Percentiles rank a stretch among this genome's conserved stretches.
These are phyloP conservation scores for Zasmidium cellare DNA, from an alignment of 2,329 filamentous ascomycete species.

Conservation along the genomic window DNA sequence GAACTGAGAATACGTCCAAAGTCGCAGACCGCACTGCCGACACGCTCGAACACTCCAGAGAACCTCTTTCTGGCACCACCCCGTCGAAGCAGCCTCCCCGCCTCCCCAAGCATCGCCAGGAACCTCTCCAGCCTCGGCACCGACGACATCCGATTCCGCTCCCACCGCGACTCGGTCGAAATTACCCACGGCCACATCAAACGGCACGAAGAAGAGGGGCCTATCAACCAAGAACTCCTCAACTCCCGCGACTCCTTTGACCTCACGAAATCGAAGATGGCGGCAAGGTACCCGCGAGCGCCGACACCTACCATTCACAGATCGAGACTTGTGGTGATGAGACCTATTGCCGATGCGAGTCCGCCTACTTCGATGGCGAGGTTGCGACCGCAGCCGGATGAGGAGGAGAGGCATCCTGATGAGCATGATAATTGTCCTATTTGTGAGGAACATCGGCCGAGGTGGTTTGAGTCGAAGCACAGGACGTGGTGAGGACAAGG, in stretches of 20 bases:
- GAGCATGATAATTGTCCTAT: conserved; percentile 28
- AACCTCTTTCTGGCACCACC: conserved; percentile 1
- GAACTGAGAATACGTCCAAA: conserved; percentile 11
- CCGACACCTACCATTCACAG: neutral
- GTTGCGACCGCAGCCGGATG: conserved; percentile 4
- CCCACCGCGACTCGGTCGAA: conserved; percentile 34
- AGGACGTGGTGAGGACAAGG: conserved; percentile 4
- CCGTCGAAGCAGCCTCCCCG: conserved; percentile 19
- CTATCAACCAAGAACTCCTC: conserved; percentile 24
- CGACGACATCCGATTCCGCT: conserved; percentile 23
- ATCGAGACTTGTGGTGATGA: conserved; percentile 25
- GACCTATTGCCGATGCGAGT: conserved; percentile 31
- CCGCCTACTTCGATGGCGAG: conserved; percentile 22
- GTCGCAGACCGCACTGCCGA: conserved; percentile 9
- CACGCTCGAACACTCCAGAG: conserved; percentile 5
- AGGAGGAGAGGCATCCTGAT: conserved; percentile 21
- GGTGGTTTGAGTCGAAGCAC: conserved; percentile 21
- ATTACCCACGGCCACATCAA: conserved; percentile 23
- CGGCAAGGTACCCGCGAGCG: conserved; percentile 16
- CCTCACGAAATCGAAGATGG: conserved; percentile 28
- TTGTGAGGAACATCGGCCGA: conserved; percentile 26
- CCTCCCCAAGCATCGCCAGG: conserved; percentile 18
- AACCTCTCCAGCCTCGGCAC: conserved; percentile 21
- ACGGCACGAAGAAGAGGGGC: conserved; percentile 18
- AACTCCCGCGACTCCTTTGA: conserved; percentile 30